A percentile compares a stretch with the other conserved stretches of the same genome.
phyloP scores from a whole-genome alignment of 78 protist genomes.

The Dictyostelium discoideum region DNA sequence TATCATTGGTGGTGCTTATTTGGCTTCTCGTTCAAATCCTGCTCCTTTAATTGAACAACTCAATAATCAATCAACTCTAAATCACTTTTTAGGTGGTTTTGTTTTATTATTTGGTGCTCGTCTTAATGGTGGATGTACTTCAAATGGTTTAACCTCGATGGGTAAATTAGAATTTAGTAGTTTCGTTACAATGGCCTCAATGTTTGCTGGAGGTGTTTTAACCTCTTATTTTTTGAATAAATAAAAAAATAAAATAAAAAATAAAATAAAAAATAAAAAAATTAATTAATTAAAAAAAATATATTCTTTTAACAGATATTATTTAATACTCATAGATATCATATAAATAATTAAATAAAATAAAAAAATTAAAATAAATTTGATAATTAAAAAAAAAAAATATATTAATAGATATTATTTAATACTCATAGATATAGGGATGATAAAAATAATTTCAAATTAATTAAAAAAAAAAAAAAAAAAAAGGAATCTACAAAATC shows the following conservation, averaged over 20 bases:
- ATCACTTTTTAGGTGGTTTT: conserved; percentile 26
- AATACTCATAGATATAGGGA: no score
- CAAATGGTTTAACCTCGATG: conserved; percentile 66
- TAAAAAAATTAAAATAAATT: no score
- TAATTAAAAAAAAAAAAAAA: no score
- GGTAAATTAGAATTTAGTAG: conserved; percentile 49
- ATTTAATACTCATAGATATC: no score
- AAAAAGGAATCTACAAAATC: neutral
- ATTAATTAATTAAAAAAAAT: neutral
- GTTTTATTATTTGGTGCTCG: conserved; percentile 64
- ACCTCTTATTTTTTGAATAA: conserved; percentile 24
- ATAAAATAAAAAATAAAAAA: neutral
- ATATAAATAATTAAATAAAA: neutral
- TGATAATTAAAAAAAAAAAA: no score
- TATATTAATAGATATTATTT: no score
- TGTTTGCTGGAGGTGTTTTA: conserved; percentile 71
- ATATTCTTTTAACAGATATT: neutral
- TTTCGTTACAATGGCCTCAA: conserved; percentile 53
- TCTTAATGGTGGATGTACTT: conserved; percentile 64
- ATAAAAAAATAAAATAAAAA: neutral
- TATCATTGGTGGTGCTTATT: conserved; percentile 47
- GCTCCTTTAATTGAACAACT: neutral
- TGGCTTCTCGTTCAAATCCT: conserved; percentile 1
- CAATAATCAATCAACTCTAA: neutral
- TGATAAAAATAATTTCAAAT: no score